phyloP scores from a whole-genome alignment of 352 stramenopile genomes.

The Globisporangium paroecandrum region DNA sequence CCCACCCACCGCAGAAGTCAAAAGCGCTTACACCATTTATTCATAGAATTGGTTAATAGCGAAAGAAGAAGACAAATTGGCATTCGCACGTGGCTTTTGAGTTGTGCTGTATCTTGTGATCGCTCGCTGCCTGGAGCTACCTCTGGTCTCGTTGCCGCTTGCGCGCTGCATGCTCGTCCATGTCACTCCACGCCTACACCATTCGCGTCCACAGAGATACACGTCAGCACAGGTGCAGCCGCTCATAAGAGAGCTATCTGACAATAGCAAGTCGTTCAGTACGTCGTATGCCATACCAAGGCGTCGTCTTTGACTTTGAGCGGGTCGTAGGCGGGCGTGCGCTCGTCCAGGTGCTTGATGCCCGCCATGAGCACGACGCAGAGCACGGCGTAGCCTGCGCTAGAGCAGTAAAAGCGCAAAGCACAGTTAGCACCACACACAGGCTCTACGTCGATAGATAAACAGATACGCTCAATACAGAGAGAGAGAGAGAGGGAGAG shows the following conservation, averaged over 20 bases:
- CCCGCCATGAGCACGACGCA: conserved; percentile 55
- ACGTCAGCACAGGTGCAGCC: background rate
- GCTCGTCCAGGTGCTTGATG: conserved; percentile 72
- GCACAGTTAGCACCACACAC: background rate
- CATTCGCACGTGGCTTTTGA: background rate
- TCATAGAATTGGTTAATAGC: background rate
- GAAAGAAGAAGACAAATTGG: background rate
- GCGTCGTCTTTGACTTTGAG: conserved; percentile 32
- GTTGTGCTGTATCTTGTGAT: background rate
- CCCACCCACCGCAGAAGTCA: background rate
- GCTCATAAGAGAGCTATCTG: no score
- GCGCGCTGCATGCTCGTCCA: conserved; percentile 38
- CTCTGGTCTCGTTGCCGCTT: conserved; percentile 14
- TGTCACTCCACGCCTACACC: conserved; percentile 59
- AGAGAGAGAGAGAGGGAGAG: background rate
- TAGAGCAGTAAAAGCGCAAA: conserved; percentile 15
- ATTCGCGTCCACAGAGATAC: background rate
- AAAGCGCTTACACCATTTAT: background rate
- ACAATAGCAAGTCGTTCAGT: background rate
- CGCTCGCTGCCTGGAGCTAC: background rate
- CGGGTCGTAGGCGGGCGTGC: conserved; percentile 41
- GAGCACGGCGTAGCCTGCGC: conserved; percentile 55
- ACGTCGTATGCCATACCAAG: conserved; percentile 30
- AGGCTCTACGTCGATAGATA: background rate
- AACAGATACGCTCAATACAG: background rate